Base-by-base conservation (phyloP, 73 alveolate species). In the Diophrys appendiculata region DNA sequence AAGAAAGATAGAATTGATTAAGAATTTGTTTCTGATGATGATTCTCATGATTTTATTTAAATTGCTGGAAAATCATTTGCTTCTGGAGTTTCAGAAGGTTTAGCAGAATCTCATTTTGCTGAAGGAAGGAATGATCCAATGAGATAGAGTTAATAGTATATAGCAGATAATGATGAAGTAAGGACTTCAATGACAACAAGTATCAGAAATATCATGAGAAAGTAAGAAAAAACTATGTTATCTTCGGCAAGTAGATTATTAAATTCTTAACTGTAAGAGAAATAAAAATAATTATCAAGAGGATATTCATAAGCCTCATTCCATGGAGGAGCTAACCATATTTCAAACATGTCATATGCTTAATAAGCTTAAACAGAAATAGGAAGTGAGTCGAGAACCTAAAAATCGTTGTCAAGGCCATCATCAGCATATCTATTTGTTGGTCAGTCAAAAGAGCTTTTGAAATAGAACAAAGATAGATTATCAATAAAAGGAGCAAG, bases 201-300 rank as follows among this genome's bases (percentile, higher is more conserved):
- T 30, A 72, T 80, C 78, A 80, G 89, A 65, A 80, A 80, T 69
- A 79, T 79, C 65, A 68, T 79, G 83, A 72, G 89, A 32, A 72
- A 52, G 33, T 32, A 71, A 52, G 82, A 69, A 14, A 80, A 55
- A 55, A 69, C 31, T 25, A 43, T 80, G 72, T 73, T 72, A 22
- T 43, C 89, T 25, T 56, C 52, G 34, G 53, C 77, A 1, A 79
- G 88, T 74, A 54, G 76, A 27, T 69, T 79, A 32, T 54, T 79
- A 0, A 80, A 79, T 33, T 29, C 88, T 1, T 22, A 79, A 23
- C n/a, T n/a, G n/a, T 23, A 60, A 23, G 33, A 60, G 11, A 3
- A 60, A 23, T 31, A 60, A 27, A 23, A 27, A 60, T 11, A 11
- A 31, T 11, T 13, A 3, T 27, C 13, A 3, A 60, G 28, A 23